Conservation (phyloP, 2,329 filamentous ascomycete species). For the Diaporthe amygdali region DNA sequence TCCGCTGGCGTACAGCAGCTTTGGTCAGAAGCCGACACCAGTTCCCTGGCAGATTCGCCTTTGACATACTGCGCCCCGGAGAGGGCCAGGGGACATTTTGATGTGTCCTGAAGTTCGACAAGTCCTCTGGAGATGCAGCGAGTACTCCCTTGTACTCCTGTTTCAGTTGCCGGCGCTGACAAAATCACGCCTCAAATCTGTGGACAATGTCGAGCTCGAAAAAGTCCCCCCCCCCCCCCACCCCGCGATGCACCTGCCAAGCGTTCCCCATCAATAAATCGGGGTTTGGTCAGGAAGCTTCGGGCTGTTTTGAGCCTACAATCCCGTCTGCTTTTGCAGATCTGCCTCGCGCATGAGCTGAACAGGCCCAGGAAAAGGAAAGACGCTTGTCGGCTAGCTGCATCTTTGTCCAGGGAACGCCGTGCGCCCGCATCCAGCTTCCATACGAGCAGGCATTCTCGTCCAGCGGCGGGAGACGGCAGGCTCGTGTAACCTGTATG, state of each 20-base stretch:
- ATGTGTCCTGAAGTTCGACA: not conserved
- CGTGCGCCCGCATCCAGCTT: constrained; percentile 5
- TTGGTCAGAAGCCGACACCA: not conserved
- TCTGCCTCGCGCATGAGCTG: constrained; percentile 7
- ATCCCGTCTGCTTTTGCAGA: constrained; percentile 6
- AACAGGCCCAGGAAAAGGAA: constrained; percentile 10
- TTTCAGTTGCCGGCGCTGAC: constrained; percentile 19
- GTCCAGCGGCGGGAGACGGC: constrained; percentile 23
- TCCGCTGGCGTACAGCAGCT: constrained; percentile 1
- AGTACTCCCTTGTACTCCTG: constrained; percentile 10
- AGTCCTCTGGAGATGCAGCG: not conserved
- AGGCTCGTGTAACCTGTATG: constrained; percentile 21
- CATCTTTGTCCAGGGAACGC: constrained; percentile 15
- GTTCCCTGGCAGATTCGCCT: not conserved
- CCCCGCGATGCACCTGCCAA: not conserved
- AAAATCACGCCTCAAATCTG: constrained; percentile 10
- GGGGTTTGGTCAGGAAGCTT: not conserved
- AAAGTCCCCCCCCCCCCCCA: not conserved
- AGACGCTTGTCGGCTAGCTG: constrained; percentile 22
- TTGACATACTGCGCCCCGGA: not conserved
- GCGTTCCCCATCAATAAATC: not conserved
- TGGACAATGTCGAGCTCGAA: not conserved
- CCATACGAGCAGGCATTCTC: constrained; percentile 23
- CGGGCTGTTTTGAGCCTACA: not conserved
- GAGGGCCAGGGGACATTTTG: not conserved